These are phyloP conservation scores for Podospora appendiculata DNA, from an alignment of 495 filamentous ascomycete genomes.

Conservation along the genomic window DNA sequence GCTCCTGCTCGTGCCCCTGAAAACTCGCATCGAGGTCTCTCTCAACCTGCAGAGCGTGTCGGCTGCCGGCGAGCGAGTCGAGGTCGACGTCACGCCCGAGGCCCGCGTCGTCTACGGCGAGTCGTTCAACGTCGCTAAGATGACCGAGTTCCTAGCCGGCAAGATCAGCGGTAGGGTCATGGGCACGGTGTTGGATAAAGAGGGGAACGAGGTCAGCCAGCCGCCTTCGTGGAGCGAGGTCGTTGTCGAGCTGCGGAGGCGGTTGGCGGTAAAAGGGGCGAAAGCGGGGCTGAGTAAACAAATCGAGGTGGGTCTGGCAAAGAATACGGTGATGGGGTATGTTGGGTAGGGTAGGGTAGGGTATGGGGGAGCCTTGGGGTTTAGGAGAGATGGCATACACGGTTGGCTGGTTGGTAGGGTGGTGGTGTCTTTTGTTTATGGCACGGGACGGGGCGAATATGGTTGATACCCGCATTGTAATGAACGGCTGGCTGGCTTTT, in stretches of 20 bases:
- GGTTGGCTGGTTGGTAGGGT: too few species aligned
- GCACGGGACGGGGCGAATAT: background rate
- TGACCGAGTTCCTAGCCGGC: slow-evolving; percentile 49
- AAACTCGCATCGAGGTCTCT: slow-evolving; percentile 52
- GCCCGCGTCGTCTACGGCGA: slow-evolving; percentile 61
- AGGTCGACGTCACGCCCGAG: slow-evolving; percentile 35
- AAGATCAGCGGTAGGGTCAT: slow-evolving; percentile 32
- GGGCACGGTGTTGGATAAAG: slow-evolving; percentile 10
- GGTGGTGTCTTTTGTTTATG: too few species aligned
- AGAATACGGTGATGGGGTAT: too few species aligned
- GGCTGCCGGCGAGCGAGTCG: slow-evolving; percentile 25
- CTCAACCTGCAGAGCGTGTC: slow-evolving; percentile 27
- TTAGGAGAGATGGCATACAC: background rate
- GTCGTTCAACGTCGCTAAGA: slow-evolving; percentile 53
- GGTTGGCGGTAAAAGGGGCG: slow-evolving; percentile 44
- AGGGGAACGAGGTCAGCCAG: slow-evolving; percentile 13
- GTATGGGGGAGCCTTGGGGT: background rate
- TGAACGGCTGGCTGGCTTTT: background rate
- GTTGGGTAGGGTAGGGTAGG: background rate
- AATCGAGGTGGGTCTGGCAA: too few species aligned
- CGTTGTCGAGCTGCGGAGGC: slow-evolving; percentile 47
- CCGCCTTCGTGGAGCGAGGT: slow-evolving; percentile 45
- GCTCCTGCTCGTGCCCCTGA: slow-evolving; percentile 48
- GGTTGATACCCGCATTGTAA: background rate
- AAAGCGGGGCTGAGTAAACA: background rate